Conservation (phyloP, 2,329 filamentous ascomycete species). For the Paraconiothyrium sp. region DNA sequence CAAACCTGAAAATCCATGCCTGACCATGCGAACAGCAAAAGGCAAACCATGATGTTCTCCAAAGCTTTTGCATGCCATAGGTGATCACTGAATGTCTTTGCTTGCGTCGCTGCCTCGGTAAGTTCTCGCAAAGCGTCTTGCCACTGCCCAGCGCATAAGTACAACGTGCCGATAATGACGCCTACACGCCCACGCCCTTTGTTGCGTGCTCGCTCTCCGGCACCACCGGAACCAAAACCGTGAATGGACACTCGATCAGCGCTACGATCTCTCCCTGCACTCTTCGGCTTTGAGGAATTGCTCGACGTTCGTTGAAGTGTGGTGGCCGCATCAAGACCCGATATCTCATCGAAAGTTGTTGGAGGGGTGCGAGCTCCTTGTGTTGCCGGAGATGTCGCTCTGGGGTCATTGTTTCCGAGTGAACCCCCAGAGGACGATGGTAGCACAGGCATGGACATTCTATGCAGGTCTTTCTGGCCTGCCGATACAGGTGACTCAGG, state of each 20-base stretch:
- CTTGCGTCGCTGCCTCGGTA: constrained; percentile 78
- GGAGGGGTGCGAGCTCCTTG: constrained; percentile 47
- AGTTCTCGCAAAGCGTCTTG: constrained; percentile 86
- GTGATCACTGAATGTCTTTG: constrained; percentile 85
- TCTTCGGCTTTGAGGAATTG: constrained; percentile 33
- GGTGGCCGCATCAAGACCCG: constrained; percentile 48
- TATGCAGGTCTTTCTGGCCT: constrained; percentile 68
- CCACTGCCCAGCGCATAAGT: constrained; percentile 90
- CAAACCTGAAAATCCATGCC: constrained; percentile 81
- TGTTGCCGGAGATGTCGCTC: constrained; percentile 36
- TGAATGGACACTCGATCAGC: constrained; percentile 69
- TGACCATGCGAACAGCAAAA: constrained; percentile 85
- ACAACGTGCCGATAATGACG: constrained; percentile 84
- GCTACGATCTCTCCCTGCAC: constrained; percentile 66
- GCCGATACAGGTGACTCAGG: constrained; percentile 46
- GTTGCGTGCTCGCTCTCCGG: constrained; percentile 79
- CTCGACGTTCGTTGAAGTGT: constrained; percentile 52
- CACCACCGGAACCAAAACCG: constrained; percentile 71
- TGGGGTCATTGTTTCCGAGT: constrained; percentile 36
- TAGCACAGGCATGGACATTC: constrained; percentile 82
- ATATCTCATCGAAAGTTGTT: constrained; percentile 61
- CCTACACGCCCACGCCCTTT: constrained; percentile 82
- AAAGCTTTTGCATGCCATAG: constrained; percentile 97
- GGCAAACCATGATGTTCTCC: constrained; percentile 83
- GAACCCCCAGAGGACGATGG: constrained; percentile 51